Evolutionary conservation across 768 basidiomycete species (phyloP).

Genomic region (Ephemerocybe angulata): DNA sequence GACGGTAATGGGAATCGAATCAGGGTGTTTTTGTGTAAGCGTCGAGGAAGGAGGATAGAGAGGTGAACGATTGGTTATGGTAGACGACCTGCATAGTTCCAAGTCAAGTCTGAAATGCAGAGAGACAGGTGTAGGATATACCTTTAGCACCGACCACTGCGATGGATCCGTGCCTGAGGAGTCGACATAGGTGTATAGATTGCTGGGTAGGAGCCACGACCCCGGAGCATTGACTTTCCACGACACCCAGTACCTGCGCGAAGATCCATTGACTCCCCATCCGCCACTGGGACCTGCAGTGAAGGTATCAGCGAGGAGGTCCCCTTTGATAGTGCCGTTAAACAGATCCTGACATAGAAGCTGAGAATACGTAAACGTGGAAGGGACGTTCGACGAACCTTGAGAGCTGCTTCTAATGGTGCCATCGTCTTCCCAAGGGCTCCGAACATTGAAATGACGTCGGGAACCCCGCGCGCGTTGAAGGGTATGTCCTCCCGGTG

Average conservation of each 20-base stretch:
- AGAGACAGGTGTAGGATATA: conserved; percentile 11
- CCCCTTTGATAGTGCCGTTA: conserved; percentile 38
- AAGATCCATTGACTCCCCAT: conserved; percentile 57
- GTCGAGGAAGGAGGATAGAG: conserved; percentile 44
- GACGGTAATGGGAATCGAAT: conserved; percentile 33
- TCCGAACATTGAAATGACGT: conserved; percentile 25
- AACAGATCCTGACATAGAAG: conserved; percentile 43
- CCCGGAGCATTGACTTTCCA: conserved; percentile 50
- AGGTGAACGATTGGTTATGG: conserved; percentile 53
- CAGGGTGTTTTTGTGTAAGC: conserved; percentile 54
- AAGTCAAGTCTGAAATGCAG: not conserved
- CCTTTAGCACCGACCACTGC: conserved; percentile 52
- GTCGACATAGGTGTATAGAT: conserved; percentile 57
- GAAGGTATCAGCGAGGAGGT: conserved; percentile 37
- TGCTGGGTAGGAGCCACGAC: conserved; percentile 49
- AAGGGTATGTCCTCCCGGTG: conserved; percentile 50
- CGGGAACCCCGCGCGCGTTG: conserved; percentile 44
- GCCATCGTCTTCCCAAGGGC: conserved; percentile 32
- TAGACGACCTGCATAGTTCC: conserved; percentile 43
- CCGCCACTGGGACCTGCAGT: conserved; percentile 44
- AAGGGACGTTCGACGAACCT: conserved; percentile 26
- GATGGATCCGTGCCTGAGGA: conserved; percentile 48
- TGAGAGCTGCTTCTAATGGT: conserved; percentile 36
- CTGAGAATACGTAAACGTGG: not conserved
- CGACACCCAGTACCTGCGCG: conserved; percentile 51